Conservation (phyloP, 768 basidiomycete genomes). For the Collybia mongolica region DNA sequence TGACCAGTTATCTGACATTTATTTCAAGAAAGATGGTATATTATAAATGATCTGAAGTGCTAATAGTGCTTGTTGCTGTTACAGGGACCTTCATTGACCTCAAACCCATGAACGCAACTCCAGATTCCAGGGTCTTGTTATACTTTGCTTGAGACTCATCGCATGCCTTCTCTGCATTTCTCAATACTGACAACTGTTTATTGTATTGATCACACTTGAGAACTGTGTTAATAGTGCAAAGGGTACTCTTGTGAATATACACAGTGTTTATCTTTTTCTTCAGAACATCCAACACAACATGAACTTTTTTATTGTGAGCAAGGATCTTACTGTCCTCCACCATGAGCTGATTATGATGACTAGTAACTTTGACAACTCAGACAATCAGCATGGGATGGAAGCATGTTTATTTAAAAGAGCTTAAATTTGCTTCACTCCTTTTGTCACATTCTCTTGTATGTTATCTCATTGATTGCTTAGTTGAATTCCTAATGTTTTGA, state of each 20-base stretch:
- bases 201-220: neutral
- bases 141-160: neutral
- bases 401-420: too few species aligned
- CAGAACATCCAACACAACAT: neutral
- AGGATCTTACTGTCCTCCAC: conserved; percentile 1
- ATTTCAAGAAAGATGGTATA: too few species aligned
- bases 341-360: neutral
- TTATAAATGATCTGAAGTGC: too few species aligned
- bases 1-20: too few species aligned
- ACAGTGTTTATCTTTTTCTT: neutral
- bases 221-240: neutral
- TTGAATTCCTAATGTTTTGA: conserved; percentile 3
- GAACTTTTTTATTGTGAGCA: neutral
- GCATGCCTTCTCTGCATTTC: neutral
- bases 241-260: neutral
- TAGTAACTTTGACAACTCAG: neutral
- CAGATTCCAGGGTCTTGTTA: neutral
- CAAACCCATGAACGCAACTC: too few species aligned
- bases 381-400: neutral
- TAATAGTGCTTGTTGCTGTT: too few species aligned
- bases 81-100: too few species aligned
- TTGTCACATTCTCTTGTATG: neutral
- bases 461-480: neutral
- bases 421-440: neutral
- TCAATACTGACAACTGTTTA: neutral